A percentile compares a stretch with the other conserved stretches of the same genome.
Evolutionary conservation across 2,329 filamentous ascomycete genomes (phyloP).

Genomic region (Atkinsonella hypoxylon): DNA sequence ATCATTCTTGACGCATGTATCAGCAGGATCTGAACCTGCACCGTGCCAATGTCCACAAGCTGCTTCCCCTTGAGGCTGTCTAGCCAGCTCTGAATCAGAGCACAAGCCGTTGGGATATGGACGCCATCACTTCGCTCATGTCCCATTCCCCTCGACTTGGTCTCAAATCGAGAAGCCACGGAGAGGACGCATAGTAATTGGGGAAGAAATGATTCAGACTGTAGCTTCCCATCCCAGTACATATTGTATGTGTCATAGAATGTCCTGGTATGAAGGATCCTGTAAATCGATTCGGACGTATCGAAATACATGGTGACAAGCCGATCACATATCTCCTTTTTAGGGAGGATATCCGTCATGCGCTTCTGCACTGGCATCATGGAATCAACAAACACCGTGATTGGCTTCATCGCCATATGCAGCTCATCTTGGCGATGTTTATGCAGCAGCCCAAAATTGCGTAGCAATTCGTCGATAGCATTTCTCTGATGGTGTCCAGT

Average conservation of each 20-base stretch:
- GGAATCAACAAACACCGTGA: conserved; percentile 46
- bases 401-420: conserved; percentile 34
- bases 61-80: conserved; percentile 40
- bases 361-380: conserved; percentile 45
- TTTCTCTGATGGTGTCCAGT: conserved; percentile 3
- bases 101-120: conserved; percentile 44
- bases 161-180: conserved; percentile 40
- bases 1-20: conserved; percentile 41
- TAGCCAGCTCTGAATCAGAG: conserved; percentile 41
- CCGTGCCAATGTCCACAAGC: conserved; percentile 36
- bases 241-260: conserved; percentile 38
- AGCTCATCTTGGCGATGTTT: conserved; percentile 35
- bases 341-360: conserved; percentile 44
- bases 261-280: conserved; percentile 39
- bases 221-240: conserved; percentile 37
- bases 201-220: conserved; percentile 39
- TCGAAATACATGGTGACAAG: conserved; percentile 37
- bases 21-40: conserved; percentile 43
- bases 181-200: conserved; percentile 41
- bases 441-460: conserved; percentile 34
- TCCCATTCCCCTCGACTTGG: conserved; percentile 36
- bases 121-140: conserved; percentile 41
- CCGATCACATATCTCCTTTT: conserved; percentile 37
- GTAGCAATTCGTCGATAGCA: conserved; percentile 29
- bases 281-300: conserved; percentile 40